phyloP scores from a whole-genome alignment of 2,329 filamentous ascomycete species.

The Sordariomycetes sp. region DNA sequence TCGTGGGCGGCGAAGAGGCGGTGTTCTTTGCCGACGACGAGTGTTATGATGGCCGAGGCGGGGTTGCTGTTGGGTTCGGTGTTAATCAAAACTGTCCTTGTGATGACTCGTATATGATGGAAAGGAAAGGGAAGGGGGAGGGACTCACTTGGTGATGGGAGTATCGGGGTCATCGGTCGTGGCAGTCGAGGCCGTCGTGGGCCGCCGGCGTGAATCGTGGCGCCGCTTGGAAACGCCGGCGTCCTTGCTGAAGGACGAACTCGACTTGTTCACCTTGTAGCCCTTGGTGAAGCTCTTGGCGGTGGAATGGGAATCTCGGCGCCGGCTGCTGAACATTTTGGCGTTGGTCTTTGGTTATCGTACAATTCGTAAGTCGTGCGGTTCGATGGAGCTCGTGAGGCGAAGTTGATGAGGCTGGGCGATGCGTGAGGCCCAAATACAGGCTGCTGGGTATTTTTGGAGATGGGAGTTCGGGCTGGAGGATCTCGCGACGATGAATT shows the following conservation, averaged over 20 bases:
- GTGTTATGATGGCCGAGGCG: slow-evolving; percentile 67
- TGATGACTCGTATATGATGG: neutral
- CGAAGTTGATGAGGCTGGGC: neutral
- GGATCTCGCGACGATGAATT: neutral
- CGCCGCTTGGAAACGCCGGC: slow-evolving; percentile 3
- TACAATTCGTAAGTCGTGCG: neutral
- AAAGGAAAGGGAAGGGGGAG: neutral
- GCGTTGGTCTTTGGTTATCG: neutral
- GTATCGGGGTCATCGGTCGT: slow-evolving; percentile 4
- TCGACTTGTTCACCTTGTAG: slow-evolving; percentile 6
- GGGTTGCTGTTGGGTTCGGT: slow-evolving; percentile 10
- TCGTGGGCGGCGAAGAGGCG: slow-evolving; percentile 92
- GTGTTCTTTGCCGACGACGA: slow-evolving; percentile 72
- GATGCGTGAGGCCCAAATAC: no score
- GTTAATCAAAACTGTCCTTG: neutral
- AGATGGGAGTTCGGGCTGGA: neutral
- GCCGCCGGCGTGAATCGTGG: slow-evolving; percentile 3
- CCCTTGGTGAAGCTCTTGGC: slow-evolving; percentile 3
- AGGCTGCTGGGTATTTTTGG: neutral
- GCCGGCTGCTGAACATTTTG: slow-evolving; percentile 3
- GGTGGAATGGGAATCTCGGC: slow-evolving; percentile 1
- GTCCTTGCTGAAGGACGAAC: slow-evolving; percentile 4
- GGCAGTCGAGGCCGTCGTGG: neutral
- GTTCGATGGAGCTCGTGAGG: no score
- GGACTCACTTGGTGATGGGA: slow-evolving; percentile 1